A percentile compares a stretch with the other conserved stretches of the same genome.
phyloP scores from a whole-genome alignment of 2,329 filamentous ascomycete species.

The Penicillium janthinellum region DNA sequence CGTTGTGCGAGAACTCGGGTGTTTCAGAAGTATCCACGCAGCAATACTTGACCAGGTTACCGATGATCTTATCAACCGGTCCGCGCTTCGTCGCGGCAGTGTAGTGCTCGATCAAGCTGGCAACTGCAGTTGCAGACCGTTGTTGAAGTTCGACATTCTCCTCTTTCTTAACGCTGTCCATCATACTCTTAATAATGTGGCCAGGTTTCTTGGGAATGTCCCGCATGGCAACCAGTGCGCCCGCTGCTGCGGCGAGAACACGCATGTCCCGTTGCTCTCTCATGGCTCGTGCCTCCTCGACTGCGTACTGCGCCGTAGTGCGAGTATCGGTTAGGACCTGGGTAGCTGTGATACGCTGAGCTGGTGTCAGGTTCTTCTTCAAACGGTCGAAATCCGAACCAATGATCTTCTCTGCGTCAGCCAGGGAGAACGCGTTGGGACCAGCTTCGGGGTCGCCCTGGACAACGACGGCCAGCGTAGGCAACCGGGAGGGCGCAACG shows the following conservation, averaged over 20 bases:
- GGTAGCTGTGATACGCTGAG: slow-evolving; percentile 80
- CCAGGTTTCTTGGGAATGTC: slow-evolving; percentile 91
- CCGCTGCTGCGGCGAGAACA: slow-evolving; percentile 82
- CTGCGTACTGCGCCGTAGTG: slow-evolving; percentile 67
- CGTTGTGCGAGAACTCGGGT: slow-evolving; percentile 87
- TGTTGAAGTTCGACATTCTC: slow-evolving; percentile 87
- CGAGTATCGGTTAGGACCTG: slow-evolving; percentile 79
- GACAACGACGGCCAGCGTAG: slow-evolving; percentile 82
- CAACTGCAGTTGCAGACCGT: slow-evolving; percentile 82
- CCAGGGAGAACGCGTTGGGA: slow-evolving; percentile 85
- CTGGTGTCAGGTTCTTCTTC: slow-evolving; percentile 84
- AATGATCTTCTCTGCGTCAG: slow-evolving; percentile 84
- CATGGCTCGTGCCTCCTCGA: slow-evolving; percentile 75
- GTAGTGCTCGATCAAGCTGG: slow-evolving; percentile 81
- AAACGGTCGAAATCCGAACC: slow-evolving; percentile 82
- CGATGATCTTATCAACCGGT: slow-evolving; percentile 92
- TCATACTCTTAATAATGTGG: slow-evolving; percentile 89
- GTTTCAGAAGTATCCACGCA: slow-evolving; percentile 98
- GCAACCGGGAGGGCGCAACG: slow-evolving; percentile 72
- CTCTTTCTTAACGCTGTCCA: slow-evolving; percentile 97
- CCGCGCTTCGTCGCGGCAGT: slow-evolving; percentile 76
- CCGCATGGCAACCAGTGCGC: slow-evolving; percentile 83
- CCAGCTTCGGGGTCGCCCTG: slow-evolving; percentile 92
- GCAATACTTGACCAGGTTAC: slow-evolving; percentile 94
- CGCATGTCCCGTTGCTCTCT: slow-evolving; percentile 84